phyloP scores from a whole-genome alignment of 805 yeast genomes.

The Starmerella ratchasimensis region DNA sequence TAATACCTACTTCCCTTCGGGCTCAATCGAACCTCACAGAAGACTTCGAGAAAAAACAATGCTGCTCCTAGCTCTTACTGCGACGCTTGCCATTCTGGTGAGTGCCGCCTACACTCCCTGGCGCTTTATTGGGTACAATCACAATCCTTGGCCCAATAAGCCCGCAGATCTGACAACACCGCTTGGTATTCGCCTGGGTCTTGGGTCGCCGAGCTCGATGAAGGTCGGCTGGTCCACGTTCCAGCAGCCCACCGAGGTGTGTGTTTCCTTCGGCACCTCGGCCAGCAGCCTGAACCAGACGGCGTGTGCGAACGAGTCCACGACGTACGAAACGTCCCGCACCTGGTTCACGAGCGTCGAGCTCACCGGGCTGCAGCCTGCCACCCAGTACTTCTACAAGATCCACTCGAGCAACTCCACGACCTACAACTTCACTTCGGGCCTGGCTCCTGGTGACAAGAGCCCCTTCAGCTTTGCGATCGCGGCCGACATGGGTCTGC shows the following conservation, averaged over 20 bases:
- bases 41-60: too few species aligned
- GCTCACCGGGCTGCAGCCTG: conserved; percentile 5
- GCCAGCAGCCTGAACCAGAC: neutral
- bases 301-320: conserved; percentile 1
- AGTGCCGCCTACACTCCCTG: neutral
- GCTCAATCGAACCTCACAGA: too few species aligned
- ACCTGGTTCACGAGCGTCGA: conserved; percentile 3
- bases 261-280: conserved; percentile 1
- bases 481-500: conserved; percentile 7
- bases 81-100: neutral
- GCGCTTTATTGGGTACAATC: neutral
- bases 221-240: conserved; percentile 9
- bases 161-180: conserved; percentile 5
- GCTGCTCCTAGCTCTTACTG: neutral
- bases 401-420: conserved; percentile 4
- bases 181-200: conserved; percentile 6
- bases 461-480: conserved; percentile 5
- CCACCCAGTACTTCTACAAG: conserved; percentile 1
- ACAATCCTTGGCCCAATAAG: conserved; percentile 5
- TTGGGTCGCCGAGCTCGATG: conserved; percentile 5
- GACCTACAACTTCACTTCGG: neutral
- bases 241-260: conserved; percentile 1
- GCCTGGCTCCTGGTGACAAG: conserved; percentile 2
- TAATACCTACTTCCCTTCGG: too few species aligned
- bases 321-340: conserved; percentile 5